These are phyloP conservation scores for Aspergillus egyptiacus DNA, from an alignment of 495 filamentous ascomycete genomes.

Conservation along the genomic window DNA sequence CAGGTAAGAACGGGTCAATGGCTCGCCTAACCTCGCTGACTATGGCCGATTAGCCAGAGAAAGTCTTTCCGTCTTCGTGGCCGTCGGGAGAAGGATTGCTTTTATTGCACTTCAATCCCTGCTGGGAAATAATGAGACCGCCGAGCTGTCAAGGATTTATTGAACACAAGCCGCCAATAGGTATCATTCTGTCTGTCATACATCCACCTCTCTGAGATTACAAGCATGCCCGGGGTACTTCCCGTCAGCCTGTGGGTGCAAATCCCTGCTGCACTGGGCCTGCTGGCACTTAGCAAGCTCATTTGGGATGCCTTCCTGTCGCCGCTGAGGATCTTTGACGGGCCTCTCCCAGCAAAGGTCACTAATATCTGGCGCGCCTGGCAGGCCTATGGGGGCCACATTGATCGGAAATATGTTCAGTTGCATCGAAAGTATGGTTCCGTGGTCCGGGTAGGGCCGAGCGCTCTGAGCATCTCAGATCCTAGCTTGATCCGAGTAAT, in stretches of 20 bases:
- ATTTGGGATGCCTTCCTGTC: slow-evolving; percentile 23
- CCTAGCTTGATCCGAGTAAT: slow-evolving; percentile 28
- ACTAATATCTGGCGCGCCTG: slow-evolving; percentile 28
- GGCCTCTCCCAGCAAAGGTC: slow-evolving; percentile 19
- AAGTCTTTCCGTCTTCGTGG: no score
- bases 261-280: background rate
- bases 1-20: no score
- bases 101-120: no score
- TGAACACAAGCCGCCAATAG: background rate
- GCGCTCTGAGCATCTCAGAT: slow-evolving; percentile 33
- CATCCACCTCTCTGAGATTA: background rate
- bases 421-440: slow-evolving; percentile 32
- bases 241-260: slow-evolving; percentile 1
- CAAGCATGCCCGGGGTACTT: slow-evolving; percentile 5
- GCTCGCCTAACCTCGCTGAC: no score
- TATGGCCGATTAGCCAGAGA: no score
- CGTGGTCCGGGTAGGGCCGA: slow-evolving; percentile 34
- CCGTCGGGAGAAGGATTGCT: no score
- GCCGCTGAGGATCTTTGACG: slow-evolving; percentile 24
- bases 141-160: background rate
- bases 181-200: background rate
- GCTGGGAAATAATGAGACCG: background rate
- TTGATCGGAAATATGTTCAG: slow-evolving; percentile 23
- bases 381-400: slow-evolving; percentile 23
- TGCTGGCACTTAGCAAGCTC: slow-evolving; percentile 8